A percentile compares a stretch with the other conserved stretches of the same genome.
These are phyloP conservation scores for Lasiosphaeria ovina DNA, from an alignment of 495 filamentous ascomycete species.

Conservation along the genomic window DNA sequence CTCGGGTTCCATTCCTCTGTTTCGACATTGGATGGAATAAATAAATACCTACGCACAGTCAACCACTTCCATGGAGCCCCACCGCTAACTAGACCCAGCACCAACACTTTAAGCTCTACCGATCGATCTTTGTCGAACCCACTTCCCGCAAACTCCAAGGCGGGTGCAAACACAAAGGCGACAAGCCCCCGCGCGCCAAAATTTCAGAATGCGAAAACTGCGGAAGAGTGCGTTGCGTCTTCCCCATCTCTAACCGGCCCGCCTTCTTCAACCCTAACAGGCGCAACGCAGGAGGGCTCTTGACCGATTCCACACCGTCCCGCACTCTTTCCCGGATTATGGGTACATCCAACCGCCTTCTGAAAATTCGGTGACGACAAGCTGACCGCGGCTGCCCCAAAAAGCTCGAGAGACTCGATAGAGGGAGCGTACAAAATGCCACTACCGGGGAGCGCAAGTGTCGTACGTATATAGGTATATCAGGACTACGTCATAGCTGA, in stretches of 20 bases:
- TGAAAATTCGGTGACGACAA: constrained; percentile 12
- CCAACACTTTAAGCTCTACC: background rate
- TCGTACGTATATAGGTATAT: background rate
- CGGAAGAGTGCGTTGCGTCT: constrained; percentile 11
- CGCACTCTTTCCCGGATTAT: constrained; percentile 33
- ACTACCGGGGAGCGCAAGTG: background rate
- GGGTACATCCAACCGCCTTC: constrained; percentile 21
- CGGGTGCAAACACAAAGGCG: background rate
- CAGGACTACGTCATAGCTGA: background rate
- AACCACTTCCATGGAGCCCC: background rate
- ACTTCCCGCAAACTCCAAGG: constrained; percentile 1
- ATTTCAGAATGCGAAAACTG: constrained; percentile 23
- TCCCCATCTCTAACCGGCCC: background rate
- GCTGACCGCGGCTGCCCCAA: background rate
- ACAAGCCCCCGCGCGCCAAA: constrained; percentile 1
- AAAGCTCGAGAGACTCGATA: constrained; percentile 25
- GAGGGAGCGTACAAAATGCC: constrained; percentile 24
- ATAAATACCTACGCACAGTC: too few species aligned
- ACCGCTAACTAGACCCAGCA: constrained; percentile 7
- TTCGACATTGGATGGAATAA: too few species aligned
- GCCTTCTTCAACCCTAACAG: constrained; percentile 5
- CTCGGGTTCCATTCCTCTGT: too few species aligned
- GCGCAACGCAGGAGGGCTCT: constrained; percentile 10
- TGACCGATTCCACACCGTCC: constrained; percentile 21
- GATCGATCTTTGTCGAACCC: constrained; percentile 3